Base-by-base conservation (phyloP, 768 basidiomycete species). In the Lentinula sp. region DNA sequence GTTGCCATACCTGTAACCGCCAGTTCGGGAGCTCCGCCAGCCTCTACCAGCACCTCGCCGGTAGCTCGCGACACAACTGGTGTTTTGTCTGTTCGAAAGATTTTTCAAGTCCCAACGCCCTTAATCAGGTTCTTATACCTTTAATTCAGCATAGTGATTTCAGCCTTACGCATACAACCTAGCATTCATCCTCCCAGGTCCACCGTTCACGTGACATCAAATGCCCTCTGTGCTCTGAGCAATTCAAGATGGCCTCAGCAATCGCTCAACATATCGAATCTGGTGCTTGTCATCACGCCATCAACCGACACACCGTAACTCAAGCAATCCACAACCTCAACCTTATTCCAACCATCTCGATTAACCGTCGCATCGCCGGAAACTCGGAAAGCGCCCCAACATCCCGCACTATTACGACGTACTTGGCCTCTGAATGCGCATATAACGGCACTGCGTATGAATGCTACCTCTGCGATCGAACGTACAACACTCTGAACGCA, bases 251-350 rank as follows among this genome's bases (percentile, higher is more conserved):
- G 15, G 67, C 72, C 3, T 77, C 78, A 16, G 72, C 71, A 3
- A 69, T 79, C 7, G 72, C 75, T 2, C 66, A 68, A 12, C 79
- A 80, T 62, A 67, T 79, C 57, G 79, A 79, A 60, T 73, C 73
- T 1, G 78, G 76, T 4, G 43, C 54, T 0, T 77, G 76, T 56
- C 69, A 72, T 18, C 58, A 62, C 43, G 70, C 68, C 13, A 65
- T 79, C 36, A 72, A 67, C 42, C 71, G 77, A 20, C 70, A 72
- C 52, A 71, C 76, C 35, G 73, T 80, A 57, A 79, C 75, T 1
- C 68, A 65, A 0, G 69, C 69, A 5, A 69, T 76, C 33, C 72
- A 74, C 46, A 53, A 64, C 0, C 66, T 76, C 57, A 28, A 28
- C 28, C 28, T 28, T 3, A 63, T 67, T 15, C 72, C 74, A 16